These are phyloP conservation scores for Cladosporium oxysporum DNA, from an alignment of 2,329 filamentous ascomycete genomes.

Conservation along the genomic window DNA sequence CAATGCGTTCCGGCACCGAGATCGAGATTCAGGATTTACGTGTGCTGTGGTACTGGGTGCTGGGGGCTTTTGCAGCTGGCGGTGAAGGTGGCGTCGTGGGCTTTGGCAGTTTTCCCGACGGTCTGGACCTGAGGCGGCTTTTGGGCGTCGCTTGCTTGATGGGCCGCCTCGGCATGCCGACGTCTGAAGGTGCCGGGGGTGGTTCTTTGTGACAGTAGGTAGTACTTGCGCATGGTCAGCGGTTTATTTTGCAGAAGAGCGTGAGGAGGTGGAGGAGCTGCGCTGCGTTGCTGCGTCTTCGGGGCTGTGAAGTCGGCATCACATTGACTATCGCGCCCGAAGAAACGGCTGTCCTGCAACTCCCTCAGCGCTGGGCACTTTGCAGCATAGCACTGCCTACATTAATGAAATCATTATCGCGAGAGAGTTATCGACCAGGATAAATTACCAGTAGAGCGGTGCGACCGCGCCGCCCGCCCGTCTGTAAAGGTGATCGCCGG, in stretches of 20 bases:
- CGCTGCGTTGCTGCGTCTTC: neutral
- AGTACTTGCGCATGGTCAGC: neutral
- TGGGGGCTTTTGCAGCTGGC: neutral
- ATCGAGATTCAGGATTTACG: neutral
- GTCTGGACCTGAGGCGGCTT: constrained; percentile 3
- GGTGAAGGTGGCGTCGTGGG: neutral
- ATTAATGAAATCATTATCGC: constrained; percentile 8
- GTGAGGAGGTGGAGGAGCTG: neutral
- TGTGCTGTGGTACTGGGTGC: constrained; percentile 8
- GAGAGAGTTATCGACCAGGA: neutral
- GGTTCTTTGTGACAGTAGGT: neutral
- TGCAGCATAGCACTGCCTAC: neutral
- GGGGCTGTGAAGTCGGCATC: neutral
- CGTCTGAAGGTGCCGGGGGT: neutral
- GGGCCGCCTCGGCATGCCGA: constrained; percentile 1
- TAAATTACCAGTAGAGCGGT: constrained; percentile 6
- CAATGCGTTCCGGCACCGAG: neutral
- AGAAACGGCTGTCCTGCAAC: neutral
- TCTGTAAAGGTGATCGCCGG: constrained; percentile 2
- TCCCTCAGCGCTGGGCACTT: neutral
- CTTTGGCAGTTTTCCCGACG: neutral
- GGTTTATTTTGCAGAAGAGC: neutral
- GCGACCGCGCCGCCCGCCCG: constrained; percentile 8
- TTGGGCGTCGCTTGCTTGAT: neutral
- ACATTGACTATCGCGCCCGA: neutral